Base-by-base conservation (phyloP, 345 rosid genomes). In the Populus davidiana region DNA sequence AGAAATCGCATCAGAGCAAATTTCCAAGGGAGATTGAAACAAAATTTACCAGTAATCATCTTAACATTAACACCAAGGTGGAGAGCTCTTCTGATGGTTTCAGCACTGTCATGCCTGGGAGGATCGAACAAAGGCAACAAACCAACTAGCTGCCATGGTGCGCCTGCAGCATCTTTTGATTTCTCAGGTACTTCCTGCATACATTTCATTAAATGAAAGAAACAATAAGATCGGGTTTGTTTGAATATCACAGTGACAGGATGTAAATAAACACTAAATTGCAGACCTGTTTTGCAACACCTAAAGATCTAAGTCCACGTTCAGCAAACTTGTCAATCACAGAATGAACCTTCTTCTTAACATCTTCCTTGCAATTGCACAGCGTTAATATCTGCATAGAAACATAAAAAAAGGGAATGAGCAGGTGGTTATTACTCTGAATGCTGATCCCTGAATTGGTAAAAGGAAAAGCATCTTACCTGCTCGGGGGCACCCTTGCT, bases 401-500 rank as follows among this genome's bases (percentile, higher is more conserved):
- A 77, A 77, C 71, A 69, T 18, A 39, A 33, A 69, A 69, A 74
- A 10, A 81, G 27, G 64, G 69, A 8, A 47, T n/a, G 2, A 66
- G 70, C 79, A 47, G 31, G 66, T 27, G 47, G 44, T 12, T 65
- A 18, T 63, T 18, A 8, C n/a, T 49, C 78, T 52, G 64, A 23
- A 25, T 16, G 8, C 21, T 74, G 10, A 39, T 52, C 20, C 2
- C 43, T 14, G 14, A 47, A 14, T 41, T 29, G 35, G 50, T 33
- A n/a, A 21, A 17, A 21, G 54, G 39, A 72, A 59, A 20, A 50
- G 49, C 41, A 56, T 52, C 70, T 23, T 82, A 92, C 98, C 92
- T 91, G 96, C 84, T 94, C 97, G 13, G 97, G 97, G 20, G 98
- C 97, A 68, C 98, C 98, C 83, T 94, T 94, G 84, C 98, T 92